Conservation (phyloP, 2,329 filamentous ascomycete genomes). For the Neophaeococcomyces aloes region DNA sequence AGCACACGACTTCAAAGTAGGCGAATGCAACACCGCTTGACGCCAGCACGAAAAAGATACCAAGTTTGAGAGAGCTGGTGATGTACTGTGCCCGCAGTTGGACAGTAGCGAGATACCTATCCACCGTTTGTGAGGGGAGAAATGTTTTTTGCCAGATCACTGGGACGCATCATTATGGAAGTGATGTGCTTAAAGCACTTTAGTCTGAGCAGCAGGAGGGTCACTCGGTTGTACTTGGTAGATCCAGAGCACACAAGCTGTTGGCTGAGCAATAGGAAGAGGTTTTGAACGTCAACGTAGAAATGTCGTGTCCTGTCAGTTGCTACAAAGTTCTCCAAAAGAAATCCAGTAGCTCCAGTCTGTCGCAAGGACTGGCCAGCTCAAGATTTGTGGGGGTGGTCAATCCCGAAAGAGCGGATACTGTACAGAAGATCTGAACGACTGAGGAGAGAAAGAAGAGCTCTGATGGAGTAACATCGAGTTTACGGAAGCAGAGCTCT, state of each 20-base stretch:
- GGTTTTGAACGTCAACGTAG: no score
- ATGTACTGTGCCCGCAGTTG: no score
- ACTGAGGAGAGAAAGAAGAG: neutral
- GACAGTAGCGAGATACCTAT: neutral
- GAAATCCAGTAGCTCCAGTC: no score
- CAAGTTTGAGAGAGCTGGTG: no score
- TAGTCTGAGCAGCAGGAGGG: neutral
- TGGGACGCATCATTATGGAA: neutral
- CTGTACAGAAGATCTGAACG: neutral
- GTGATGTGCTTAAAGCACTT: neutral
- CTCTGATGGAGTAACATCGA: neutral
- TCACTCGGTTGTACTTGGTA: conserved; percentile 1
- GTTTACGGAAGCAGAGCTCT: conserved; percentile 1
- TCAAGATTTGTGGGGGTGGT: no score
- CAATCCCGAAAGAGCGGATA: no score
- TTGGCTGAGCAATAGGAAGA: neutral
- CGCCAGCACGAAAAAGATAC: neutral
- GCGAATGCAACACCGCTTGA: no score
- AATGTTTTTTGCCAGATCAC: conserved; percentile 4
- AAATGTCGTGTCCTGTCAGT: no score
- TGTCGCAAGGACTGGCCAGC: no score
- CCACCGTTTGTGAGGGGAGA: neutral
- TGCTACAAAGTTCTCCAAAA: no score
- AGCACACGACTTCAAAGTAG: no score
- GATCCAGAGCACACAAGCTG: conserved; percentile 2